These are phyloP conservation scores for Exutisphaerella laricina DNA, from an alignment of 2,329 filamentous ascomycete species.

Conservation along the genomic window DNA sequence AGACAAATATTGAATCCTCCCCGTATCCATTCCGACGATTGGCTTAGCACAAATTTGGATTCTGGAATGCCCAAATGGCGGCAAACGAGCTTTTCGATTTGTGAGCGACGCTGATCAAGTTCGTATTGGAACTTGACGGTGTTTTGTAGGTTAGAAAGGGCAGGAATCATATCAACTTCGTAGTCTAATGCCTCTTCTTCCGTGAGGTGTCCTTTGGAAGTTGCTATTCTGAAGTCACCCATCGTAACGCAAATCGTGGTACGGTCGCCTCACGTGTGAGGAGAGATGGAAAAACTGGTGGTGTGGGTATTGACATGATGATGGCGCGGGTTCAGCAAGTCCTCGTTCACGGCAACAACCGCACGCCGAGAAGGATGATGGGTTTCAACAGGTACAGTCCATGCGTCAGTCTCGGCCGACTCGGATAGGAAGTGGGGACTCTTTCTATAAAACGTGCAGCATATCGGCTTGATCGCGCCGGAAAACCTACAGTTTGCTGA, in stretches of 20 bases:
- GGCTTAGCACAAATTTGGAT: background rate
- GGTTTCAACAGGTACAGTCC: no score
- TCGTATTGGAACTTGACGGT: background rate
- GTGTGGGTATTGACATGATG: background rate
- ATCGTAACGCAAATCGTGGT: no score
- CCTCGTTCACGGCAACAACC: background rate
- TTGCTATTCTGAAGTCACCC: background rate
- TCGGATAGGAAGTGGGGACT: no score
- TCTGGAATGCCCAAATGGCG: background rate
- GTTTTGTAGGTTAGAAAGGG: background rate
- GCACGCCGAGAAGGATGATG: no score
- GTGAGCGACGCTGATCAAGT: background rate
- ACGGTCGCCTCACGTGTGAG: background rate
- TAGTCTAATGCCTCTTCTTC: background rate
- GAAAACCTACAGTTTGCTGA: no score
- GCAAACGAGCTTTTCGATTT: background rate
- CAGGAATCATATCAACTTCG: background rate
- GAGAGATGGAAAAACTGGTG: background rate
- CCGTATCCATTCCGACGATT: background rate
- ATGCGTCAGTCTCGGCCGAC: no score
- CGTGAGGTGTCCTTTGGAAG: background rate
- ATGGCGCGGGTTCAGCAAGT: background rate
- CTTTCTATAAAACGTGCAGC: no score
- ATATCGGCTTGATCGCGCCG: no score
- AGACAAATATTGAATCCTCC: background rate